Evolutionary conservation across 768 basidiomycete genomes (phyloP), one percentile per base, ranked within the genome.

Genomic region (Hydnum rufescens): DNA sequence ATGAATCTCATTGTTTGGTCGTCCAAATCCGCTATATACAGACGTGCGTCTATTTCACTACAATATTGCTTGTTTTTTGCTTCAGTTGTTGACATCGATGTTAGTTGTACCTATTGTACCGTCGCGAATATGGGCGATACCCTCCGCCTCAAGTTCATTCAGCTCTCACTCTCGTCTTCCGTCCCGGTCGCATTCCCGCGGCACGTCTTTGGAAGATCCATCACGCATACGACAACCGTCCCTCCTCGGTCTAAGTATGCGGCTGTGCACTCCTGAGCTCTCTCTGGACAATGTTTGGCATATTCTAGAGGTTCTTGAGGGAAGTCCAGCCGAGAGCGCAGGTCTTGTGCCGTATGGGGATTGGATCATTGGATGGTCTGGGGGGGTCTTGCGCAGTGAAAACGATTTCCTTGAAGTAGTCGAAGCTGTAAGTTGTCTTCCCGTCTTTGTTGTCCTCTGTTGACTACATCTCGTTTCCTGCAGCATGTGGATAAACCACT

Each of bases 261-360:
- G 93, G 22, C 74, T 96, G 62, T 99, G 95, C 62, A 77, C 85
- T 62, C 90, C 93, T 3, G 81, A 86, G 59, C 71, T 75, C 49
- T 83, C 93, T 16, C 69, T 86, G 19, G 89, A 96, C 61, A 87
- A 83, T 57, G 90, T 99, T 3, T 99, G 95, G 92, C 95, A 97
- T 65, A 89, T 99, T 36, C 71, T 99, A 44, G 95, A 99, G 62
- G 89, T 99, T 13, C 68, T 93, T 36, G 93, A 99, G 64, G 93
- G 89, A 22, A 86, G 82, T 57, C 95, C 95, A 4, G 95, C 93
- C 5, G 92, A 97, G 69, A 86, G 82, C 60, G 89, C 90, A 4
- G 93, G 92, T 2, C 75, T 97, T 6, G 95, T 99, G 19, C 93
- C 93, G 1, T 92, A 86, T 69, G 73, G 74, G 29, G 75, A 78